phyloP scores from a whole-genome alignment of 805 yeast genomes.

The Wickerhamiella nectarea region DNA sequence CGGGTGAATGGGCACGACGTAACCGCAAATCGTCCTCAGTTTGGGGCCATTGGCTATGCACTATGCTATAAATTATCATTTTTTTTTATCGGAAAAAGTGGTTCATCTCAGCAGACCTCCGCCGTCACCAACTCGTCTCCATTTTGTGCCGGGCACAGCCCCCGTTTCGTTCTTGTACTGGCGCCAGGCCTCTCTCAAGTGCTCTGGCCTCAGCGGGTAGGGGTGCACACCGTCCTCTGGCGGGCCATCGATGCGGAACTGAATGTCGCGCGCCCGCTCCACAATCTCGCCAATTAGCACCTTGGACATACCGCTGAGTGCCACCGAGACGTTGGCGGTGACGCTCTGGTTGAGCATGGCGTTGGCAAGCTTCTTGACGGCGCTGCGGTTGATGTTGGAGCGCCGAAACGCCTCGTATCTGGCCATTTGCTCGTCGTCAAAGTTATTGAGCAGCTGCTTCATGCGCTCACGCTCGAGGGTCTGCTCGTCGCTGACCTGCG shows the following conservation, averaged over 20 bases:
- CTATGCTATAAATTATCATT: no score
- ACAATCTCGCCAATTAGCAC: constrained; percentile 83
- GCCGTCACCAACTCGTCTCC: constrained; percentile 62
- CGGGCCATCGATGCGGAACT: constrained; percentile 33
- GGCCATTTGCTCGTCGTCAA: constrained; percentile 72
- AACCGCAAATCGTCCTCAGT: no score
- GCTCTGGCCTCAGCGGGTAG: constrained; percentile 65
- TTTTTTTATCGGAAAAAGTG: no score
- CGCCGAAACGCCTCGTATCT: constrained; percentile 79
- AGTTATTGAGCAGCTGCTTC: constrained; percentile 48
- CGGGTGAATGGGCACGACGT: no score
- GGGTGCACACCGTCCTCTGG: constrained; percentile 24
- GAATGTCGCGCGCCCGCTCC: constrained; percentile 64
- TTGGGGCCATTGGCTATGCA: no score
- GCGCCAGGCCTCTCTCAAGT: constrained; percentile 81
- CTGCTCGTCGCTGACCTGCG: constrained; percentile 10
- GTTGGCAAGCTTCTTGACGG: constrained; percentile 69
- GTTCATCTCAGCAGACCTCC: constrained; percentile 23
- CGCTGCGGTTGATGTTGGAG: constrained; percentile 55
- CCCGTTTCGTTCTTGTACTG: constrained; percentile 54
- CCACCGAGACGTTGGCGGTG: constrained; percentile 64
- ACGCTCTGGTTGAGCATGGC: constrained; percentile 68
- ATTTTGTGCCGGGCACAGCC: constrained; percentile 45
- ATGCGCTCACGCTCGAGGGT: constrained; percentile 26
- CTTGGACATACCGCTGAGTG: constrained; percentile 75